phyloP scores from a whole-genome alignment of 129 eudicot genomes.

The Flaveria sonorensis region DNA sequence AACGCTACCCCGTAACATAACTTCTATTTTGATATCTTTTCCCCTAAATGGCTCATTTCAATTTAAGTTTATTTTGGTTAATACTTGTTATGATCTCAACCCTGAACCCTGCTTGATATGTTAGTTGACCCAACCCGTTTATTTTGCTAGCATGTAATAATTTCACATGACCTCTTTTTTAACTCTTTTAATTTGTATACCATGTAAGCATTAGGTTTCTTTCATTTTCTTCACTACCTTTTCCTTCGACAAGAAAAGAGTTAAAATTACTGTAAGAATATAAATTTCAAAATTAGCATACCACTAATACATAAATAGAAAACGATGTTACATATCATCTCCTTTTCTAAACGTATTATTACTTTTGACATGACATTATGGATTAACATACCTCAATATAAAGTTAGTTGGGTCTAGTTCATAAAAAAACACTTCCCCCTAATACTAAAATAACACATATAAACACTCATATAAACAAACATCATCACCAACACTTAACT shows the following conservation, averaged over 20 bases:
- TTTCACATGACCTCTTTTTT: no score
- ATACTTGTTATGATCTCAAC: no score
- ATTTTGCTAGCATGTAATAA: no score
- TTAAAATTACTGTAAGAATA: not conserved
- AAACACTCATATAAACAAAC: constrained; percentile 19
- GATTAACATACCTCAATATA: not conserved
- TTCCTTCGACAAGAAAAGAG: not conserved
- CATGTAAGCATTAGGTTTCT: not conserved
- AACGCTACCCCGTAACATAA: no score
- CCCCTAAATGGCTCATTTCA: no score
- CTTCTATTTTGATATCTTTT: no score
- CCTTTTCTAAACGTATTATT: not conserved
- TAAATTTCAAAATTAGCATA: not conserved
- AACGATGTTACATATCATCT: not conserved
- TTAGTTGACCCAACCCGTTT: no score
- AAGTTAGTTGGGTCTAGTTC: not conserved
- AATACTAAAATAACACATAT: not conserved
- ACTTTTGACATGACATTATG: not conserved
- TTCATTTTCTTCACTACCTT: not conserved
- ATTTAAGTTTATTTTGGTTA: no score
- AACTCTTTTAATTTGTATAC: not conserved
- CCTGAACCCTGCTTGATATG: no score
- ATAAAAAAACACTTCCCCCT: not conserved
- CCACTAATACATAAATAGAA: not conserved
- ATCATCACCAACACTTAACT: constrained; percentile 1